Base-by-base conservation (phyloP, 208 protist genomes). In the Acanthamoeba lenticulata region DNA sequence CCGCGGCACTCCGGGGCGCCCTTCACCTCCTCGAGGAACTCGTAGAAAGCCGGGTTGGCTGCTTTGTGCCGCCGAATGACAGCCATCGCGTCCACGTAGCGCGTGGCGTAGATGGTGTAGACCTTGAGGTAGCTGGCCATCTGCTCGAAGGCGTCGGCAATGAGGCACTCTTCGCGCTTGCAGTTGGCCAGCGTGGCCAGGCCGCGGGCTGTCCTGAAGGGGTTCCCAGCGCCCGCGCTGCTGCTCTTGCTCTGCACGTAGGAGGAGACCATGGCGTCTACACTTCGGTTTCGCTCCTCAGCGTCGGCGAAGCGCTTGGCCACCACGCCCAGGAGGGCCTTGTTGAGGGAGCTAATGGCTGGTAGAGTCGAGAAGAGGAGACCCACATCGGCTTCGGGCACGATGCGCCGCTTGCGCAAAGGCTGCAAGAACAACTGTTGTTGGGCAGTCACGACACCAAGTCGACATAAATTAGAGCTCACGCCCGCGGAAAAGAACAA, bases 271-370 rank as follows among this genome's bases (percentile, higher is more conserved):
- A 38, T 52, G 38, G 72, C 72, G 29, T 83, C 72, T 13, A 83
- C 24, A 38, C 72, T 49, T 4, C 72, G 72, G 72, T 83, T 83
- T 6, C 32, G 32, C n/a, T 11, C 72, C 72, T 83, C 72, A 7
- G 72, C 72, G 6, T 83, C 38, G 5, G 72, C 9, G 38, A 49
- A 83, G 40, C 72, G 44, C 5, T 21, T 38, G 21, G 32, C 42
- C 17, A 83, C 72, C 2, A 38, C 72, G 40, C 42, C 27, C 24
- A 83, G 72, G 7, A 83, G 72, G 40, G 72, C 72, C 40, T 83
- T 83, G 72, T 83, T 83, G 72, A 83, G 72, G 40, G 72, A 83
- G 72, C 44, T 83, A 3, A 83, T 83, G 72, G 42, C 72, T n/a
- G 72, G 72, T 38, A 83, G 29, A 19, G 72, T 83, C 0, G 72